Percentiles rank a stretch among this genome's conserved stretches.
These are phyloP conservation scores for Talaromyces marneffei DNA, from an alignment of 2,329 filamentous ascomycete genomes.

Conservation along the genomic window DNA sequence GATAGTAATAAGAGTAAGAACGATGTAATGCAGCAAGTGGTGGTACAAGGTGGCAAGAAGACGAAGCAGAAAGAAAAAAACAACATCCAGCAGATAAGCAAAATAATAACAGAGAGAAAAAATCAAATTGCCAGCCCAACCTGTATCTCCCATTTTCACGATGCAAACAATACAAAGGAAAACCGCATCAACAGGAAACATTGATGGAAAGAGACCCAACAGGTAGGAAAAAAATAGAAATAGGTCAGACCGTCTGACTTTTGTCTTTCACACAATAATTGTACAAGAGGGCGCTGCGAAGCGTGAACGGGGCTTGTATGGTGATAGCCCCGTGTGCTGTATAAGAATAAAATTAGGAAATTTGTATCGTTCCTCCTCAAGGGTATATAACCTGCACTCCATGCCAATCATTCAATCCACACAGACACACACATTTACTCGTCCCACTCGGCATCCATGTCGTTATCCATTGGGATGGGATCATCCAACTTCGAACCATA, in stretches of 20 bases:
- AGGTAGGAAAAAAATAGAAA: background rate
- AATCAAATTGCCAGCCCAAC: conserved; percentile 13
- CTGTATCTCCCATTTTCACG: conserved; percentile 13
- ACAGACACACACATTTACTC: conserved; percentile 18
- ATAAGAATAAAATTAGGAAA: conserved; percentile 8
- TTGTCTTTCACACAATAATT: conserved; percentile 11
- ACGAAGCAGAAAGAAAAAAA: background rate
- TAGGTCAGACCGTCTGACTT: background rate
- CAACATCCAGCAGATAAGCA: conserved; percentile 4
- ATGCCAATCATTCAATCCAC: background rate
- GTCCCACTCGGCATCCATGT: conserved; percentile 32
- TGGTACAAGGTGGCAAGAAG: conserved; percentile 9
- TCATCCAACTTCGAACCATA: conserved; percentile 33
- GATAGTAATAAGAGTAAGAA: background rate
- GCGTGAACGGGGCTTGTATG: background rate
- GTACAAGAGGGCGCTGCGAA: conserved; percentile 14
- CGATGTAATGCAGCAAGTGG: conserved; percentile 8
- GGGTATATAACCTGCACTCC: conserved; percentile 10
- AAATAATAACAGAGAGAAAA: conserved; percentile 9
- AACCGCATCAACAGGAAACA: background rate
- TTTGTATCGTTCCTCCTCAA: conserved; percentile 7
- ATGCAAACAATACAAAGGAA: conserved; percentile 11
- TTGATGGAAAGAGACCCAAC: background rate
- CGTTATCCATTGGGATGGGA: conserved; percentile 25
- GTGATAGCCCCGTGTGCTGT: background rate